Percentiles rank a stretch among this genome's conserved stretches.
phyloP scores from a whole-genome alignment of 176 grass and related monocot genomes.

The Rhipidocladum racemiflorum region DNA sequence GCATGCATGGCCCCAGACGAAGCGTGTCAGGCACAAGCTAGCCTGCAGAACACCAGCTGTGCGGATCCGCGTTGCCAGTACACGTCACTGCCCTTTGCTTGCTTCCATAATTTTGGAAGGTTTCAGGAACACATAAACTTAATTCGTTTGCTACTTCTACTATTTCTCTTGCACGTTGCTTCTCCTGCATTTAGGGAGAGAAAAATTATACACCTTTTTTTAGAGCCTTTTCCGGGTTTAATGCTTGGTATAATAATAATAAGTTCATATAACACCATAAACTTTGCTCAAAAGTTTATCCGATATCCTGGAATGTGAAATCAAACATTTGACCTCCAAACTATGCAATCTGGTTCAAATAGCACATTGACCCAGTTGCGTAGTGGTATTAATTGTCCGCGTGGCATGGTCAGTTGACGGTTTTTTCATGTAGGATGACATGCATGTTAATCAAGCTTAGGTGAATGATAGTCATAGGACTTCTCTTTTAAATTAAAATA shows the following conservation, averaged over 20 bases:
- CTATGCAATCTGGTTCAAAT: no score
- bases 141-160: background rate
- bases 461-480: no score
- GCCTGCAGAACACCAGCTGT: background rate
- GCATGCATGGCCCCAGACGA: background rate
- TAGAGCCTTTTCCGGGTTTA: background rate
- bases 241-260: background rate
- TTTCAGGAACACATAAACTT: background rate
- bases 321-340: no score
- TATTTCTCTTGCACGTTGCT: background rate
- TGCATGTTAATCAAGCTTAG: no score
- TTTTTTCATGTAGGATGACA: no score
- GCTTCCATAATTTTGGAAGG: background rate
- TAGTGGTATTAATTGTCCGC: no score
- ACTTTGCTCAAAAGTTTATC: no score
- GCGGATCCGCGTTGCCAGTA: background rate
- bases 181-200: background rate
- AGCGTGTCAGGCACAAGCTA: background rate
- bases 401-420: no score
- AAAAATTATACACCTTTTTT: background rate
- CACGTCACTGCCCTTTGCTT: slow-evolving; percentile 28
- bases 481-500: no score
- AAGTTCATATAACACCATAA: no score
- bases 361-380: no score
- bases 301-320: no score